Percentiles rank a stretch among this genome's conserved stretches.
These are phyloP conservation scores for Sphaerobolus stellatus DNA, from an alignment of 1,284 basidiomycete genomes.

Conservation along the genomic window DNA sequence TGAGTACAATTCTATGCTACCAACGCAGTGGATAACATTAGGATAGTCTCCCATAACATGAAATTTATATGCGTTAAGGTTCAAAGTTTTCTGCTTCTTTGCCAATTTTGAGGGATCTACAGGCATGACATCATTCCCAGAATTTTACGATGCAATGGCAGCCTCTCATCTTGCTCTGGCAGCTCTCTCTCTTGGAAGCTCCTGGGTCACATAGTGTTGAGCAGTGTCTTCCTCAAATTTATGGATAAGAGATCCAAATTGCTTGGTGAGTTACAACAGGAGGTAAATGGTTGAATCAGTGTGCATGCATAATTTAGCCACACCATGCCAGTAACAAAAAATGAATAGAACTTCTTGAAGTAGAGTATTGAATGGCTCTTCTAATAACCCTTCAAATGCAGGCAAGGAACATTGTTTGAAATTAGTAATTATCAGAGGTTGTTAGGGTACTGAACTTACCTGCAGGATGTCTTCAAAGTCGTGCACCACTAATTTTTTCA, in stretches of 20 bases:
- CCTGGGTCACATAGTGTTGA: conserved; percentile 21
- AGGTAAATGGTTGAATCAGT: conserved; percentile 14
- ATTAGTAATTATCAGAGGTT: background rate
- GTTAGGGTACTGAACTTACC: background rate
- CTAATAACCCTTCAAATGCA: conserved; percentile 16
- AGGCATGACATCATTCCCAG: background rate
- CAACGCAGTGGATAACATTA: conserved; percentile 25
- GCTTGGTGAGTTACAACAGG: conserved; percentile 22
- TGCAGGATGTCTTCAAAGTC: conserved; percentile 17
- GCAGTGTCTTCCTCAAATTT: conserved; percentile 25
- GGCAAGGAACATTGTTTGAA: conserved; percentile 31
- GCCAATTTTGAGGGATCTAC: background rate
- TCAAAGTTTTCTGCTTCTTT: conserved; percentile 17
- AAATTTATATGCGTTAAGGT: conserved; percentile 32
- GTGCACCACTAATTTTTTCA: conserved; percentile 11
- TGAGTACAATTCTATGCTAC: conserved; percentile 36
- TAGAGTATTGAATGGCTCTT: conserved; percentile 6
- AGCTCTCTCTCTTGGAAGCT: conserved; percentile 25
- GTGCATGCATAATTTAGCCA: conserved; percentile 22
- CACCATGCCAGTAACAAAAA: conserved; percentile 17
- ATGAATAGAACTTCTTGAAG: conserved; percentile 16
- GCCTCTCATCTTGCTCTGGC: conserved; percentile 19
- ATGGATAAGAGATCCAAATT: conserved; percentile 24
- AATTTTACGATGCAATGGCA: conserved; percentile 1
- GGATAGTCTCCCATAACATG: conserved; percentile 36